A percentile compares a stretch with the other conserved stretches of the same genome.
These are phyloP conservation scores for Cornus suecica DNA, from an alignment of 148 eudicot species.

Conservation along the genomic window DNA sequence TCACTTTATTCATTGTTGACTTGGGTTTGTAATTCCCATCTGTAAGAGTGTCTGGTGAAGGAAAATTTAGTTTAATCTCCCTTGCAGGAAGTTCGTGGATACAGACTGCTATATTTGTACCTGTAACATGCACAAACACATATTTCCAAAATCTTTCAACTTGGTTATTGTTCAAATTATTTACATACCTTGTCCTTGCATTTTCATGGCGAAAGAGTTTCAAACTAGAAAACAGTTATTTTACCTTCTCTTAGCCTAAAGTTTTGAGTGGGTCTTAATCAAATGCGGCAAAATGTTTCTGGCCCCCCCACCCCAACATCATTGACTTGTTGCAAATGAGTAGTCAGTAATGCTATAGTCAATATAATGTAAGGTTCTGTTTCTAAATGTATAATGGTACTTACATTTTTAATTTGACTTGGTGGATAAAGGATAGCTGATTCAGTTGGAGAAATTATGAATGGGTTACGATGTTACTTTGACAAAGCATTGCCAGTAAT, in stretches of 20 bases:
- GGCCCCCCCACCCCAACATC: too few relatives aligned
- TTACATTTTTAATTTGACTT: slow-evolving; percentile 1
- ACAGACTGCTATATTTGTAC: neutral
- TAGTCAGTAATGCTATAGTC: neutral
- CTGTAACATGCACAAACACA: neutral
- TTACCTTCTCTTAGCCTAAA: too few relatives aligned
- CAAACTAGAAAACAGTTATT: too few relatives aligned
- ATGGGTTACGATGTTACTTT: slow-evolving; percentile 55
- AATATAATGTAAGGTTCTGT: neutral
- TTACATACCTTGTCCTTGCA: neutral
- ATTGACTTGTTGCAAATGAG: neutral
- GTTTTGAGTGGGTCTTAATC: too few relatives aligned
- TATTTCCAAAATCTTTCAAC: neutral
- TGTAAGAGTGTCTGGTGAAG: neutral
- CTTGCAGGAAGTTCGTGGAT: neutral
- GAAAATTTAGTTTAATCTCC: neutral
- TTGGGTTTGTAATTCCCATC: neutral
- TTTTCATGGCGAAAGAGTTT: neutral
- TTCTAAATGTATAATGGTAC: neutral
- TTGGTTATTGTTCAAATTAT: neutral
- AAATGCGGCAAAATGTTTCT: too few relatives aligned
- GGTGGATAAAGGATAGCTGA: slow-evolving; percentile 37
- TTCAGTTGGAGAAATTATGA: slow-evolving; percentile 50
- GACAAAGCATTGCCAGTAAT: slow-evolving; percentile 57
- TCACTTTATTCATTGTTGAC: neutral